Conservation (phyloP, 2,329 filamentous ascomycete genomes). For the Alternaria rosae region DNA sequence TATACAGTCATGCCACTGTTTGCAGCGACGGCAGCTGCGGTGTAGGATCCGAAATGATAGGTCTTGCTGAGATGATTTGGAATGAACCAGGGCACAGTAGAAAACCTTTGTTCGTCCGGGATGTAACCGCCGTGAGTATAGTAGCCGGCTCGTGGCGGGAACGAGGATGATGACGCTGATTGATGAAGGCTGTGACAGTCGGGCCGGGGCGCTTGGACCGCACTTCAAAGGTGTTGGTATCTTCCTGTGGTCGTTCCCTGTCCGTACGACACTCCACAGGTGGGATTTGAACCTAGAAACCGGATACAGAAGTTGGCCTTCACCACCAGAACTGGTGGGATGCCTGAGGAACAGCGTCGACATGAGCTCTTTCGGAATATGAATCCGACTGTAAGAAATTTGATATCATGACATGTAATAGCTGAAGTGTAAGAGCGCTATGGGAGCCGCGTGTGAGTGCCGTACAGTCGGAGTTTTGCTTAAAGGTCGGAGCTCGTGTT, state of each 20-base stretch:
- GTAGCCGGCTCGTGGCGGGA: constrained; percentile 37
- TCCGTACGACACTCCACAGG: constrained; percentile 39
- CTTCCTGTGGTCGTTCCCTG: constrained; percentile 45
- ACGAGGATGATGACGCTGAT: constrained; percentile 26
- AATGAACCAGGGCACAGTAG: constrained; percentile 33
- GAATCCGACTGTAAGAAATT: constrained; percentile 12
- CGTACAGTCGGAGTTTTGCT: constrained; percentile 15
- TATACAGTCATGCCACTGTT: constrained; percentile 6
- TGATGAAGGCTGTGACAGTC: constrained; percentile 16
- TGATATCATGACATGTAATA: constrained; percentile 34
- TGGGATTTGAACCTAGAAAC: constrained; percentile 27
- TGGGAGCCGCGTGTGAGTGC: constrained; percentile 10
- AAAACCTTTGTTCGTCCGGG: constrained; percentile 29
- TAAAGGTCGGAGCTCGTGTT: not conserved
- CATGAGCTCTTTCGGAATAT: constrained; percentile 14
- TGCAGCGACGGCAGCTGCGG: constrained; percentile 13
- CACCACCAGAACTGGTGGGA: constrained; percentile 34
- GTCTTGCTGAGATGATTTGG: constrained; percentile 23
- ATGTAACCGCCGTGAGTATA: constrained; percentile 29
- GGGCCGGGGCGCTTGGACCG: constrained; percentile 28
- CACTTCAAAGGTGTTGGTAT: constrained; percentile 24
- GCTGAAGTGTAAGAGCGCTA: constrained; percentile 21
- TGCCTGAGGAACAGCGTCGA: constrained; percentile 21
- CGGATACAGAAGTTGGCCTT: constrained; percentile 22
- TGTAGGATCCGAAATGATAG: constrained; percentile 12